A percentile compares a stretch with the other conserved stretches of the same genome.
Conservation (phyloP, 495 filamentous ascomycete species). For the Sabuloglossum arenarium region DNA sequence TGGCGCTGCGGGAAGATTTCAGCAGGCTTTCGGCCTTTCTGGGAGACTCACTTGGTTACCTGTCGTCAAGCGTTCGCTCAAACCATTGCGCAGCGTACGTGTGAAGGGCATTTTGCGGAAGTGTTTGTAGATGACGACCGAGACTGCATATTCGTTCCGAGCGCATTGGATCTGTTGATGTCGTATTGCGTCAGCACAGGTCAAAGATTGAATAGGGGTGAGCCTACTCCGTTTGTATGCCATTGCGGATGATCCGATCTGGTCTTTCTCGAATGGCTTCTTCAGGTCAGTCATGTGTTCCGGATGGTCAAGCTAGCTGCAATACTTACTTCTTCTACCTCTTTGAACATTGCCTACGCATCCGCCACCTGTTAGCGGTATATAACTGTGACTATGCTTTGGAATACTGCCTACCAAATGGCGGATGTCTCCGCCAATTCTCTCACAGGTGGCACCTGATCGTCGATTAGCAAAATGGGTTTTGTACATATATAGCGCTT, state of each 20-base stretch:
- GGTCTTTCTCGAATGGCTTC: conserved; percentile 73
- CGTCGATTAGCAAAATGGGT: too few species aligned
- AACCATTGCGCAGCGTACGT: conserved; percentile 78
- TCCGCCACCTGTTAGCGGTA: too few species aligned
- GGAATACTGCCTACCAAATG: too few species aligned
- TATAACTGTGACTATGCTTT: too few species aligned
- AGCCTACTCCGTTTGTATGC: conserved; percentile 92
- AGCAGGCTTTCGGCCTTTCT: too few species aligned
- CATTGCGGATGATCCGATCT: conserved; percentile 40
- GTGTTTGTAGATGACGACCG: conserved; percentile 43
- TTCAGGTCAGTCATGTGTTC: too few species aligned
- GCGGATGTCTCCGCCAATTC: conserved; percentile 53
- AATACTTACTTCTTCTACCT: too few species aligned
- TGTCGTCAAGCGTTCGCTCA: conserved; percentile 36
- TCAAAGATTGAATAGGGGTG: not conserved
- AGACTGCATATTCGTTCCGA: conserved; percentile 67
- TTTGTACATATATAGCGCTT: too few species aligned
- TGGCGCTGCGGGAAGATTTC: too few species aligned
- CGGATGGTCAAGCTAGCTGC: too few species aligned
- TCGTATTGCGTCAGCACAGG: not conserved
- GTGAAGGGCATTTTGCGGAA: conserved; percentile 45
- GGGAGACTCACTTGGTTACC: too few species aligned
- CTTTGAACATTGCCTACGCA: conserved; percentile 55
- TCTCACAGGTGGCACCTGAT: conserved; percentile 62
- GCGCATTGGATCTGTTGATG: conserved; percentile 41